Conservation (phyloP, 371 early-diverging fungal genomes). For the Rhizopus sp. region DNA sequence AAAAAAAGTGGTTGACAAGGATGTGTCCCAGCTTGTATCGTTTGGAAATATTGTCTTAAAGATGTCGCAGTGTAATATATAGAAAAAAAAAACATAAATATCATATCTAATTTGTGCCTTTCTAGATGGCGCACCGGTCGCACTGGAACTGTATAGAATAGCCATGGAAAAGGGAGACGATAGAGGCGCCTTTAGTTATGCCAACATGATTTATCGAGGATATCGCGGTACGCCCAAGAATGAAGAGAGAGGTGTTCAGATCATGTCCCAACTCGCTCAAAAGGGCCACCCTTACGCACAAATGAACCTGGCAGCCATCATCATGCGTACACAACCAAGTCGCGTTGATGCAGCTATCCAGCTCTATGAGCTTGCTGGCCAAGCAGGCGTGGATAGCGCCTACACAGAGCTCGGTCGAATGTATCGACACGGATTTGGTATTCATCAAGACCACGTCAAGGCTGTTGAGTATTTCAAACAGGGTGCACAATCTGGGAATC, state of each 20-base stretch:
- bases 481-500: constrained; percentile 40
- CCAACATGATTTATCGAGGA: constrained; percentile 48
- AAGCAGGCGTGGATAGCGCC: constrained; percentile 34
- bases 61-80: constrained; percentile 28
- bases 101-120: background rate
- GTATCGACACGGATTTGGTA: constrained; percentile 50
- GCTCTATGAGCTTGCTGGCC: constrained; percentile 48
- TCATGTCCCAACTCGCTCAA: constrained; percentile 43
- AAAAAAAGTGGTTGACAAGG: constrained; percentile 24
- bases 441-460: constrained; percentile 46
- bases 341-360: constrained; percentile 34
- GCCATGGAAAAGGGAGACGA: constrained; percentile 51
- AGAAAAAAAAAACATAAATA: background rate
- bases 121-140: constrained; percentile 37
- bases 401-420: constrained; percentile 50
- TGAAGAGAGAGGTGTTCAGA: constrained; percentile 33
- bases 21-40: constrained; percentile 18
- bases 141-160: constrained; percentile 36
- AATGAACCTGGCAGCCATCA: constrained; percentile 49
- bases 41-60: constrained; percentile 26
- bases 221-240: constrained; percentile 38
- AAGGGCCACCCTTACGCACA: constrained; percentile 55
- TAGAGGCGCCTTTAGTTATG: constrained; percentile 50
- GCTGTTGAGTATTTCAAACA: constrained; percentile 44
- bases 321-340: constrained; percentile 43